Base-by-base conservation (phyloP, 2,329 filamentous ascomycete genomes). In the Beauveria sp. region DNA sequence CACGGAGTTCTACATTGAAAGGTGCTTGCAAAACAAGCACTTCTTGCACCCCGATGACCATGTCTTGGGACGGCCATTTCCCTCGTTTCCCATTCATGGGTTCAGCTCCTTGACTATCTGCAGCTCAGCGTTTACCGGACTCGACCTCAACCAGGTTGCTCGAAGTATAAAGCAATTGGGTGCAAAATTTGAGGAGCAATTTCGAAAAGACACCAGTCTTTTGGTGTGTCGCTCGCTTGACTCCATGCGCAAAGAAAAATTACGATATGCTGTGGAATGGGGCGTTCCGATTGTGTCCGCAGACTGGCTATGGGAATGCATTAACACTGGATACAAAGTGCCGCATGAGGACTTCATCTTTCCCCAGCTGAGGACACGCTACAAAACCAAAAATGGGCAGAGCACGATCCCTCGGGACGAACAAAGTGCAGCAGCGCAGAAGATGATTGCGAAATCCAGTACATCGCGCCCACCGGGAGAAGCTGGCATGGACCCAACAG, bases 1-100 rank as follows among this genome's bases (percentile, higher is more conserved):
- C 38, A 98, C 92, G 12, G 92, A 96, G 70, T 96, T 95, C 81
- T 99, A 93, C 83, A 81, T 99, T 58, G 95, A 99, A 75, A 85
- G 86, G 53, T 98, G 93, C 71, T 78, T 99, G 45, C 87, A 93
- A 71, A 84, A 85, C 65, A 95, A 90, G 73, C 77, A 76, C 28
- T 83, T 93, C 67, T 80, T 91, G 52, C 79, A 88, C 34, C 91
- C 92, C 5, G 77, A 80, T 57, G 79, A 84, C 5, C 86, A 95
- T 26, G 81, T 90, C 46, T 82, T 96, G 26, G 92, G 91, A 63
- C 85, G 85, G 7, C 92, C 95, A 2, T 90, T 97, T 64, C 80
- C 85, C 6, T 76, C 77, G 34, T 89, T 91, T 66, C 88, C 86
- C 43, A 84, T 96, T 38, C 68, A 77, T 70, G 89, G 83, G 1